Conservation (phyloP, 108 stramenopile species). For the Chaetoceros muelleri region DNA sequence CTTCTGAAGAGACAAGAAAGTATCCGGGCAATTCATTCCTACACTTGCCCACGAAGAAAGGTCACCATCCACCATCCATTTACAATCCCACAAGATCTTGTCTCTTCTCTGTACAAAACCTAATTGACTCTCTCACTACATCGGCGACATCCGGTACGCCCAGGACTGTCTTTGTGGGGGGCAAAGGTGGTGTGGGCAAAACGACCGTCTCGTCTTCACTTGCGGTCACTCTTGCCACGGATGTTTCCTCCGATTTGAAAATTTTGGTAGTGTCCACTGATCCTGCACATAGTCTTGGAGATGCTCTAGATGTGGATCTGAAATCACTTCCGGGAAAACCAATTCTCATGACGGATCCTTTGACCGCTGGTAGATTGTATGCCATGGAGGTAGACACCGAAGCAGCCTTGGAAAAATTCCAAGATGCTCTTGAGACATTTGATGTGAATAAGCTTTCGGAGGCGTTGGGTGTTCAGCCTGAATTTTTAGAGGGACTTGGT, state of each 20-base stretch:
- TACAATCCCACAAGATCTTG: too few relatives aligned
- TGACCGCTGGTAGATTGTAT: conserved; percentile 52
- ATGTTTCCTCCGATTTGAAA: conserved; percentile 48
- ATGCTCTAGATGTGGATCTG: conserved; percentile 80
- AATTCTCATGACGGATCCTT: conserved; percentile 44
- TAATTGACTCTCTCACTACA: conserved; percentile 3
- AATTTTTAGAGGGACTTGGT: conserved; percentile 59
- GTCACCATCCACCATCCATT: too few relatives aligned
- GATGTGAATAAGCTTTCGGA: conserved; percentile 51
- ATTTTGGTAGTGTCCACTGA: conserved; percentile 91
- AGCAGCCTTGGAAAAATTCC: conserved; percentile 65
- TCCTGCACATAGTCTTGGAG: conserved; percentile 93
- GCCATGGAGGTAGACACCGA: conserved; percentile 82
- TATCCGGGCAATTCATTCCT: too few relatives aligned
- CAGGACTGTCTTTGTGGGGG: conserved; percentile 46
- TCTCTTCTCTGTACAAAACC: conserved; percentile 4
- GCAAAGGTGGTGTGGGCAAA: conserved; percentile 59
- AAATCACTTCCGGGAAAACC: conserved; percentile 25
- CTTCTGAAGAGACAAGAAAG: too few relatives aligned
- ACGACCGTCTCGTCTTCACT: conserved; percentile 79
- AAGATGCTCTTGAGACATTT: conserved; percentile 45
- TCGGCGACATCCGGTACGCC: background rate
- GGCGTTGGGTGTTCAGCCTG: conserved; percentile 45
- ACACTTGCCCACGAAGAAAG: too few relatives aligned
- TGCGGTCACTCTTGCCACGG: conserved; percentile 67